A percentile compares a stretch with the other conserved stretches of the same genome.
Conservation (phyloP, 2,329 filamentous ascomycete genomes). For the Fulvia fulva region DNA sequence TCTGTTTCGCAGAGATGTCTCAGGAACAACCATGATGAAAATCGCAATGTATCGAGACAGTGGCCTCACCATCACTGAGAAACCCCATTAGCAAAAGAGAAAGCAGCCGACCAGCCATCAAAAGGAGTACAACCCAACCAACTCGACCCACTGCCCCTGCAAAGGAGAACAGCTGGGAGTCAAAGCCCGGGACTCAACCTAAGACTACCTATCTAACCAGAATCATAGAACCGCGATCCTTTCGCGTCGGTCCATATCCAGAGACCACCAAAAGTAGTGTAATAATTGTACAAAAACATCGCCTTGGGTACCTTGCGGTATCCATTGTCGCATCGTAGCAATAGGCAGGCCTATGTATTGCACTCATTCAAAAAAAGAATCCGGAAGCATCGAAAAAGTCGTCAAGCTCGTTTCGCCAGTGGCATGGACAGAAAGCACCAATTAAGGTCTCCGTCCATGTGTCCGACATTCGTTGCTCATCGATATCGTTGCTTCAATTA, state of each 20-base stretch:
- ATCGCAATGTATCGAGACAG: too few relatives aligned
- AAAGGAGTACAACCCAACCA: conserved; percentile 21
- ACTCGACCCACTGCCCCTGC: conserved; percentile 7
- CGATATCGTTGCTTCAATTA: neutral
- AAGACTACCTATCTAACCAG: conserved; percentile 14
- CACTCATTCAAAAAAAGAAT: neutral
- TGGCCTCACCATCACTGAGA: too few relatives aligned
- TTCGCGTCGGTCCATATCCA: conserved; percentile 2
- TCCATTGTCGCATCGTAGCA: neutral
- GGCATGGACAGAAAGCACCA: conserved; percentile 2
- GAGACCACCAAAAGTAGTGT: neutral
- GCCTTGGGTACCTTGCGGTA: neutral
- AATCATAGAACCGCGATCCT: neutral
- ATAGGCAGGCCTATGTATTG: conserved; percentile 1
- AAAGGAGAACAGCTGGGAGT: conserved; percentile 11
- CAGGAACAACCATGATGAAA: too few relatives aligned
- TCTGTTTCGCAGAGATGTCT: too few relatives aligned
- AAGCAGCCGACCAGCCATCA: neutral
- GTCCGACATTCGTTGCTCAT: neutral
- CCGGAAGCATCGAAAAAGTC: neutral
- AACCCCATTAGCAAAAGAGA: neutral
- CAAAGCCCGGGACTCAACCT: conserved; percentile 21
- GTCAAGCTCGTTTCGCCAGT: neutral
- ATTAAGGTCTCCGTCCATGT: conserved; percentile 3
- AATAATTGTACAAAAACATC: conserved; percentile 2